A percentile compares a stretch with the other conserved stretches of the same genome.
These are phyloP conservation scores for Xylariaceae sp. DNA, from an alignment of 2,329 filamentous ascomycete genomes.

Conservation along the genomic window DNA sequence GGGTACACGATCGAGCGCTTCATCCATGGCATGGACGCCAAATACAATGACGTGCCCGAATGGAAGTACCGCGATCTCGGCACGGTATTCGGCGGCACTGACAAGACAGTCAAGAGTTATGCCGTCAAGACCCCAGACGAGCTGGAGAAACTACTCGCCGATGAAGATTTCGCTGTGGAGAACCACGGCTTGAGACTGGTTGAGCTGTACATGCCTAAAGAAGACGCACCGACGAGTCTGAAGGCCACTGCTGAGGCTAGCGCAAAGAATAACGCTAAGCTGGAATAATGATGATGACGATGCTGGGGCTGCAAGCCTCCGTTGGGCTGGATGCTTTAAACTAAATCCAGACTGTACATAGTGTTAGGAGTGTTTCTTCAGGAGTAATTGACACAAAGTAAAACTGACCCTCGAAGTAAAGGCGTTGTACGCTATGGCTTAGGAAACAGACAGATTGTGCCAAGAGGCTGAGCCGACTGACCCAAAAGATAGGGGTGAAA, in stretches of 20 bases:
- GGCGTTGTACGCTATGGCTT: too few species aligned
- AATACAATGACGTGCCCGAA: conserved; percentile 74
- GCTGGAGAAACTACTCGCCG: conserved; percentile 59
- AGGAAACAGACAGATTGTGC: too few species aligned
- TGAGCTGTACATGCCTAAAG: conserved; percentile 74
- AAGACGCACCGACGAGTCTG: conserved; percentile 70
- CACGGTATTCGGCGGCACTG: conserved; percentile 59
- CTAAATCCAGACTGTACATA: too few species aligned
- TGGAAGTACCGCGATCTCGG: conserved; percentile 73
- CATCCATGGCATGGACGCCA: conserved; percentile 77
- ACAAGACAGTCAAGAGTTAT: conserved; percentile 53
- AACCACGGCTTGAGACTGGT: conserved; percentile 63
- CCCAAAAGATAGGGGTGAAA: too few species aligned
- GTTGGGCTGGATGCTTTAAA: too few species aligned
- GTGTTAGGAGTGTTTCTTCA: too few species aligned
- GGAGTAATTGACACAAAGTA: too few species aligned
- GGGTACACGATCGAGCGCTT: conserved; percentile 87
- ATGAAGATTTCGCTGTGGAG: conserved; percentile 57
- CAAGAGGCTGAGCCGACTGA: too few species aligned
- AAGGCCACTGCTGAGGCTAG: conserved; percentile 67
- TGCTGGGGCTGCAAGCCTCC: too few species aligned
- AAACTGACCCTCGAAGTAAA: too few species aligned
- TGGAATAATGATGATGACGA: conserved; percentile 7
- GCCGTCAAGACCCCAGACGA: conserved; percentile 66
- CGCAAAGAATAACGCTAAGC: conserved; percentile 59